Conservation (phyloP, 768 basidiomycete species). For the Leccinum subgranulosum region DNA sequence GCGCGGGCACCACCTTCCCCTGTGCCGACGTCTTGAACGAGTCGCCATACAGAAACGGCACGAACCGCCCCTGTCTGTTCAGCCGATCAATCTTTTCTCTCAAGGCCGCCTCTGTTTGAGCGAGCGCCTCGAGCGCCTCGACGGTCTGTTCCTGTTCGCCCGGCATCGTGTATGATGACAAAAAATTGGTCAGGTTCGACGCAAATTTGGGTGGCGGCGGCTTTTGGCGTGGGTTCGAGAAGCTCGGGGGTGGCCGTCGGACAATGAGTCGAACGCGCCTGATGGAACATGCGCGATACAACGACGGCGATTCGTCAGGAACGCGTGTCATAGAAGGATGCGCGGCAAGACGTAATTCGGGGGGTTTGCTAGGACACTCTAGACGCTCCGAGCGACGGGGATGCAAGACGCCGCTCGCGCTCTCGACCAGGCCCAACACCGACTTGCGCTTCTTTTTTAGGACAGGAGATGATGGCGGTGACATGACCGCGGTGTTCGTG, state of each 20-base stretch:
- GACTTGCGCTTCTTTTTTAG: slow-evolving; percentile 29
- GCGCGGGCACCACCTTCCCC: slow-evolving; percentile 4
- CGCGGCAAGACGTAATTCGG: neutral
- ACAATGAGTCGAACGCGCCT: slow-evolving; percentile 68
- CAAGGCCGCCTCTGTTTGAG: slow-evolving; percentile 41
- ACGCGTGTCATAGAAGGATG: neutral
- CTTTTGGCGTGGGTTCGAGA: slow-evolving; percentile 67
- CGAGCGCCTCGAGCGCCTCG: slow-evolving; percentile 36
- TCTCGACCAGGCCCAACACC: slow-evolving; percentile 1
- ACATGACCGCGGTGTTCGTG: slow-evolving; percentile 16
- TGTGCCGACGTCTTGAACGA: slow-evolving; percentile 4
- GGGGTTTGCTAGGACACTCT: slow-evolving; percentile 13
- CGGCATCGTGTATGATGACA: slow-evolving; percentile 61
- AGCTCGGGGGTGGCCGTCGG: slow-evolving; percentile 53
- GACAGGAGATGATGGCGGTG: slow-evolving; percentile 20
- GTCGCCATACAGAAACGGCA: slow-evolving; percentile 37
- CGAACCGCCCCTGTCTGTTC: slow-evolving; percentile 46
- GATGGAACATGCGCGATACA: slow-evolving; percentile 33
- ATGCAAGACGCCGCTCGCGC: neutral
- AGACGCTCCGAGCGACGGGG: slow-evolving; percentile 21
- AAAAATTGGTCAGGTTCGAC: slow-evolving; percentile 51
- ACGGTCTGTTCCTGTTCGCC: slow-evolving; percentile 47
- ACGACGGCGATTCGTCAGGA: neutral
- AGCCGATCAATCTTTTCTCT: slow-evolving; percentile 43
- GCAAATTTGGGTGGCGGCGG: slow-evolving; percentile 52